Evolutionary conservation across 257 asterid genomes (phyloP).

Genomic region (Asclepias syriaca): DNA sequence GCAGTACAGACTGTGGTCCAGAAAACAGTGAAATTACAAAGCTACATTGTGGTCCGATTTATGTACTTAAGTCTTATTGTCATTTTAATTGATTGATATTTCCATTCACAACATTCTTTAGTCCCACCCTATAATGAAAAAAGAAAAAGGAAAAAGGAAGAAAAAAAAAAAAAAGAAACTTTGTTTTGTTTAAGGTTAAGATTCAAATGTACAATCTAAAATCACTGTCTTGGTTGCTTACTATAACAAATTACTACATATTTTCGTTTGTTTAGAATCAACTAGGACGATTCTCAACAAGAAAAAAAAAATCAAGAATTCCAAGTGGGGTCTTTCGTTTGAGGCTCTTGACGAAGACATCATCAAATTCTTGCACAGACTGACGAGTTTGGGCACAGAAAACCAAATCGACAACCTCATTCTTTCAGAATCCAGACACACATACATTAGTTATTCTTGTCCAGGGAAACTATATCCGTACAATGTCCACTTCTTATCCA

Average conservation of each 20-base stretch:
- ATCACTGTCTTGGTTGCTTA: neutral
- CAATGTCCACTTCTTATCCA: neutral
- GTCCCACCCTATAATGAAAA: neutral
- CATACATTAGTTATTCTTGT: constrained; percentile 8
- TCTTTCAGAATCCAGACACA: constrained; percentile 12
- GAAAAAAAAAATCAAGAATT: neutral
- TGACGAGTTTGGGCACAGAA: constrained; percentile 11
- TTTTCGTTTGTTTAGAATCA: too few species aligned
- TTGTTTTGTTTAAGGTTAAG: neutral
- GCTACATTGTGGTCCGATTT: constrained; percentile 5
- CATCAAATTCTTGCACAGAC: neutral
- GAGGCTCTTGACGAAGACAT: neutral
- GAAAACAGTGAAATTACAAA: neutral
- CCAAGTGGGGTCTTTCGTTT: neutral
- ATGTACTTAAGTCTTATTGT: constrained; percentile 8
- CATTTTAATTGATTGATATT: neutral
- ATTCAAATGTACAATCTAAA: neutral
- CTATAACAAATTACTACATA: too few species aligned
- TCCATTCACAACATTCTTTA: neutral
- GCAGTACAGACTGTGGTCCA: neutral
- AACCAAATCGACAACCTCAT: neutral
- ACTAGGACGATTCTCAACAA: constrained; percentile 1
- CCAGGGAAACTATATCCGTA: constrained; percentile 11
- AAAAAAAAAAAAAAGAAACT: neutral
- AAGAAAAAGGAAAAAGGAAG: too few species aligned